A percentile compares a stretch with the other conserved stretches of the same genome.
phyloP scores from a whole-genome alignment of 2,329 filamentous ascomycete genomes.

The Diaporthe destruens region DNA sequence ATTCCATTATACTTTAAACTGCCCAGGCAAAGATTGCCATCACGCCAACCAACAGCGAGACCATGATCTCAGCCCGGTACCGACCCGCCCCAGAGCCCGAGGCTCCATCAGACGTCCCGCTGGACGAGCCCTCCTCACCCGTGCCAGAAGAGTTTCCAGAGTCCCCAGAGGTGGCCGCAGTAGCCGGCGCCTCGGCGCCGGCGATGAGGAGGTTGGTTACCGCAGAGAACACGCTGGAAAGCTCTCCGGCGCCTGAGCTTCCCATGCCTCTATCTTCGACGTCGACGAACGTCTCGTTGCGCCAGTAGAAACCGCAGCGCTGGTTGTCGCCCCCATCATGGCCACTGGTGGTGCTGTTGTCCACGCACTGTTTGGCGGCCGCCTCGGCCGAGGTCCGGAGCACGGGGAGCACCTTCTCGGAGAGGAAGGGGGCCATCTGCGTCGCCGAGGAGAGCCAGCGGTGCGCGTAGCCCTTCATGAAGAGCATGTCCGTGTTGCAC shows the following conservation, averaged over 20 bases:
- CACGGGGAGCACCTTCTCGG: conserved; percentile 57
- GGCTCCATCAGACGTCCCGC: conserved; percentile 62
- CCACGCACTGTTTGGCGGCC: conserved; percentile 63
- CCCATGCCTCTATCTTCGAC: conserved; percentile 49
- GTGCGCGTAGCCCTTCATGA: conserved; percentile 69
- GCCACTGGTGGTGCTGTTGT: conserved; percentile 48
- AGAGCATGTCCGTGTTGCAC: conserved; percentile 70
- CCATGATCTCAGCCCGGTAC: conserved; percentile 64
- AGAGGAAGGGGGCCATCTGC: conserved; percentile 63
- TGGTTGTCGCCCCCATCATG: conserved; percentile 50
- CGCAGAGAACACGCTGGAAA: conserved; percentile 59
- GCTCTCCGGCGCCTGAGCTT: conserved; percentile 60
- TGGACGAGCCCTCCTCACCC: conserved; percentile 60
- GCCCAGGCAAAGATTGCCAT: conserved; percentile 24
- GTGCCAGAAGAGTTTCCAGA: conserved; percentile 25
- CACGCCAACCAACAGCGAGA: conserved; percentile 42
- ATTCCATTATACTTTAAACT: neutral
- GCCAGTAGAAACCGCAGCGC: conserved; percentile 64
- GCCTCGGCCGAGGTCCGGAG: conserved; percentile 62
- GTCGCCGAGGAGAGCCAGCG: conserved; percentile 64
- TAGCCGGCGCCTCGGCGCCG: conserved; percentile 41
- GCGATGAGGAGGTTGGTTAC: conserved; percentile 53
- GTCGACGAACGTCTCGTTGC: conserved; percentile 44
- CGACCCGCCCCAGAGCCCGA: conserved; percentile 53
- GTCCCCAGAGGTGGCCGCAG: neutral